Base-by-base conservation (phyloP, 2,329 filamentous ascomycete species). In the Verticillium longisporum region DNA sequence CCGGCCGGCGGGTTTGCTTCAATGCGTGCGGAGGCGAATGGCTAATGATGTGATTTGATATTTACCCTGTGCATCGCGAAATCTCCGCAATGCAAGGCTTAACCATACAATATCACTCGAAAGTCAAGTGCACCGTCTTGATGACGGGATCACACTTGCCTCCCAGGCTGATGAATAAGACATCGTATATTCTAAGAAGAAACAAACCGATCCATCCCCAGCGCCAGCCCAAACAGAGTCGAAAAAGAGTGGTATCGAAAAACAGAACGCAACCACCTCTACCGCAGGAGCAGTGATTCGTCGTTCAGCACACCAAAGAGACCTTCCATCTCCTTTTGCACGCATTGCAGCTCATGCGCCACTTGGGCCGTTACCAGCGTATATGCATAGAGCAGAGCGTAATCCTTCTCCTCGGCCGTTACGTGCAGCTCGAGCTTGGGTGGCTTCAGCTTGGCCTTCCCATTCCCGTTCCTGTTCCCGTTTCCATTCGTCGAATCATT, bases 361-460 rank as follows among this genome's bases (percentile, higher is more conserved):
- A 90, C 81, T 72, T 88, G 86, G 54, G 84, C 82, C 7, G 87
- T 88, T 56, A 89, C 85, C 55, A 90, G 76, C 2, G 85, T 91
- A 76, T 97, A 99, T 18, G 94, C 93, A 76, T 98, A 99, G 54
- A 98, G 76, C 66, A 98, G 78, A 65, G 94, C 92, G 72, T 95
- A 98, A 71, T 99, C 95, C 64, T 86, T 84, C 72, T 93, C 90
- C 65, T 86, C 87, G 1, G 87, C 80, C 15, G 73, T 69, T 14
- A 78, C 60, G 18, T 50, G 41, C 68, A 64, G 7, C 69, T 70
- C 21, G 66, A 66, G 34, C 63, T 67, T 15, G 57, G 63, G 60
- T 64, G 66, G 5, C 64, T 63, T 9, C 65, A 65, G 13, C 60
- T 66, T 62, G 14, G 38, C 63, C 21, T 62, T 64, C 10, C 56